These are phyloP conservation scores for Globisporangium splendens DNA, from an alignment of 352 stramenopile species.

Conservation along the genomic window DNA sequence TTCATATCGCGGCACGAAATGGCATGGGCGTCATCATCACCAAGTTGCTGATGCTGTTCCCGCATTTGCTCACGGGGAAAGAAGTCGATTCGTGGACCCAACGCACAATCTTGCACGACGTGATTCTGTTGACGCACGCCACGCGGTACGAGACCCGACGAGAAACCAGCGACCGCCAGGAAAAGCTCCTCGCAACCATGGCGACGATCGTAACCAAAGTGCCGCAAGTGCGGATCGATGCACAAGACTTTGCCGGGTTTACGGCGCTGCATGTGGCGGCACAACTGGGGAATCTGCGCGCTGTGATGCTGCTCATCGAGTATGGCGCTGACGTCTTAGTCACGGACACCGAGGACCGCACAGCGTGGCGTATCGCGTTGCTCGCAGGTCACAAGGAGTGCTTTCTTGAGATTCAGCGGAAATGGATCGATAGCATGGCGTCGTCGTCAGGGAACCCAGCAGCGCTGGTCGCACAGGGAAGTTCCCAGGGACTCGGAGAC, in stretches of 20 bases:
- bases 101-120: slow-evolving; percentile 46
- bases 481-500: slow-evolving; percentile 5
- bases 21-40: slow-evolving; percentile 36
- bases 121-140: slow-evolving; percentile 22
- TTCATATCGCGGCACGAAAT: slow-evolving; percentile 43
- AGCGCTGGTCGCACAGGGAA: slow-evolving; percentile 1
- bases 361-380: slow-evolving; percentile 58
- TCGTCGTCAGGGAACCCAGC: neutral
- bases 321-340: slow-evolving; percentile 46
- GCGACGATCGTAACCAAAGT: slow-evolving; percentile 32
- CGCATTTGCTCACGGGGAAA: slow-evolving; percentile 27
- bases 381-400: slow-evolving; percentile 46
- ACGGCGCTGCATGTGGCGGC: slow-evolving; percentile 55
- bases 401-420: slow-evolving; percentile 61
- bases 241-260: slow-evolving; percentile 53
- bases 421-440: slow-evolving; percentile 36
- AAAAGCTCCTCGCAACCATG: slow-evolving; percentile 23
- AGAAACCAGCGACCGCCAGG: slow-evolving; percentile 2
- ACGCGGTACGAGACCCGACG: slow-evolving; percentile 12
- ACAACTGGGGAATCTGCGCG: slow-evolving; percentile 33
- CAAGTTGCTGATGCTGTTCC: slow-evolving; percentile 56
- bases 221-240: slow-evolving; percentile 30
- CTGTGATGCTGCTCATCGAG: slow-evolving; percentile 37
- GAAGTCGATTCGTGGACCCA: slow-evolving; percentile 45
- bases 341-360: slow-evolving; percentile 37